These are phyloP conservation scores for Furcasterigmium furcatum DNA, from an alignment of 2,329 filamentous ascomycete species.

Conservation along the genomic window DNA sequence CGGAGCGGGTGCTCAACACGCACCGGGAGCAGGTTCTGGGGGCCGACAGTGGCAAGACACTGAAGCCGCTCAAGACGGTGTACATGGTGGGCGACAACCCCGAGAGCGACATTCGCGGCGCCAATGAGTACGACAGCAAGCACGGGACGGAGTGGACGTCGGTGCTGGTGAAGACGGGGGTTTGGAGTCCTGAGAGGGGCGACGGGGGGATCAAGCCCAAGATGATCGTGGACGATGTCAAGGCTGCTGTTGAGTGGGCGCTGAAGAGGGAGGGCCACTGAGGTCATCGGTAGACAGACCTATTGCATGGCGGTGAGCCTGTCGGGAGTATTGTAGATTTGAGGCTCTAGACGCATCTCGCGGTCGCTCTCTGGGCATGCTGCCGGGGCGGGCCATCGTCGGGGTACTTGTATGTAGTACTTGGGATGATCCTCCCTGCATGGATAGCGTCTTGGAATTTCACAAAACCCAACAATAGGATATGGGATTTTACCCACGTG, in stretches of 20 bases:
- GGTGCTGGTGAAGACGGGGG: slow-evolving; percentile 76
- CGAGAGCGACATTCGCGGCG: slow-evolving; percentile 85
- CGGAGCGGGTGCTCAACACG: slow-evolving; percentile 67
- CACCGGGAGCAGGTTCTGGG: slow-evolving; percentile 51
- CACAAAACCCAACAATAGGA: too few relatives aligned
- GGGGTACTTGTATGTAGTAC: too few relatives aligned
- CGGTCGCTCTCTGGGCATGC: too few relatives aligned
- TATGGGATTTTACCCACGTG: too few relatives aligned
- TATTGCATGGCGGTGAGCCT: too few relatives aligned
- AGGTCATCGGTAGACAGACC: too few relatives aligned
- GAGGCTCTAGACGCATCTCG: too few relatives aligned
- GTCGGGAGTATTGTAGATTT: too few relatives aligned
- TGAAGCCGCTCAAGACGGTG: slow-evolving; percentile 60
- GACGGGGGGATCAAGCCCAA: slow-evolving; percentile 59
- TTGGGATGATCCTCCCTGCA: too few relatives aligned
- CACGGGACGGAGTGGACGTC: slow-evolving; percentile 73
- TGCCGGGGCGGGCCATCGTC: too few relatives aligned
- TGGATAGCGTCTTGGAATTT: too few relatives aligned
- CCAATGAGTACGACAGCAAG: slow-evolving; percentile 69
- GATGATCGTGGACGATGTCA: slow-evolving; percentile 70
- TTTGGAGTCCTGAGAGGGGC: slow-evolving; percentile 52
- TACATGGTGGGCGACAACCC: slow-evolving; percentile 96
- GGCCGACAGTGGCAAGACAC: slow-evolving; percentile 5
- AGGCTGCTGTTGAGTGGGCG: slow-evolving; percentile 74
- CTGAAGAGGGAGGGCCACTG: slow-evolving; percentile 50